A percentile compares a stretch with the other conserved stretches of the same genome.
These are phyloP conservation scores for Lactarius sp. DNA, from an alignment of 768 basidiomycete genomes.

Conservation along the genomic window DNA sequence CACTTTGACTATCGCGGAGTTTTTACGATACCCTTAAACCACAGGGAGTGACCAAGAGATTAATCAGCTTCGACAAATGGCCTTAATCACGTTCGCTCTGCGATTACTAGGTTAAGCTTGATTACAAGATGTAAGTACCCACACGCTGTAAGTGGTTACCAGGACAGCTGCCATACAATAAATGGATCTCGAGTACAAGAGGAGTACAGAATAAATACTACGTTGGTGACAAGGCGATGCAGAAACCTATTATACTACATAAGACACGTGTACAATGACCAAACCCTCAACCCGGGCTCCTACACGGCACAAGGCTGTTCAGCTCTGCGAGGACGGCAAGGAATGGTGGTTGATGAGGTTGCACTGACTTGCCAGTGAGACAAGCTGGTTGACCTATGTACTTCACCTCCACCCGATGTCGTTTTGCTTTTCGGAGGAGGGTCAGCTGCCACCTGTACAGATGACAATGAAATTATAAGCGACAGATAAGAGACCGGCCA, in stretches of 20 bases:
- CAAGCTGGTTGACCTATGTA: constrained; percentile 67
- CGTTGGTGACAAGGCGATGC: not conserved
- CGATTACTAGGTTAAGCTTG: not conserved
- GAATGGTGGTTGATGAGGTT: constrained; percentile 55
- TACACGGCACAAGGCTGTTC: constrained; percentile 5
- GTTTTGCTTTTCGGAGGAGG: constrained; percentile 55
- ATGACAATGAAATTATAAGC: constrained; percentile 2
- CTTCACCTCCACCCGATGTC: constrained; percentile 61
- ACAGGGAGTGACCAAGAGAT: too few species aligned
- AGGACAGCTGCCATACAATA: constrained; percentile 4
- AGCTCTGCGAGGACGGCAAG: constrained; percentile 54
- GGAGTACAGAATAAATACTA: not conserved
- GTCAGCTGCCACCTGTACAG: constrained; percentile 59
- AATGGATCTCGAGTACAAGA: constrained; percentile 6
- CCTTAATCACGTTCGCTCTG: too few species aligned
- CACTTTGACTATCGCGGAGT: too few species aligned
- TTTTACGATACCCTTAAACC: too few species aligned
- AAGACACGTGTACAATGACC: constrained; percentile 4
- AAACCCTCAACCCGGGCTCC: not conserved
- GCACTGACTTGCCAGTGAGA: constrained; percentile 44
- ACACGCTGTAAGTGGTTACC: too few species aligned
- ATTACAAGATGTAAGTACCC: not conserved
- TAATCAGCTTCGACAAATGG: too few species aligned
- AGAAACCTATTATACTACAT: constrained; percentile 20
- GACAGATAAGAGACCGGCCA: not conserved